Evolutionary conservation across 257 asterid species (phyloP), one percentile per base, ranked within the genome.

Genomic region (Solanum virginianum): DNA sequence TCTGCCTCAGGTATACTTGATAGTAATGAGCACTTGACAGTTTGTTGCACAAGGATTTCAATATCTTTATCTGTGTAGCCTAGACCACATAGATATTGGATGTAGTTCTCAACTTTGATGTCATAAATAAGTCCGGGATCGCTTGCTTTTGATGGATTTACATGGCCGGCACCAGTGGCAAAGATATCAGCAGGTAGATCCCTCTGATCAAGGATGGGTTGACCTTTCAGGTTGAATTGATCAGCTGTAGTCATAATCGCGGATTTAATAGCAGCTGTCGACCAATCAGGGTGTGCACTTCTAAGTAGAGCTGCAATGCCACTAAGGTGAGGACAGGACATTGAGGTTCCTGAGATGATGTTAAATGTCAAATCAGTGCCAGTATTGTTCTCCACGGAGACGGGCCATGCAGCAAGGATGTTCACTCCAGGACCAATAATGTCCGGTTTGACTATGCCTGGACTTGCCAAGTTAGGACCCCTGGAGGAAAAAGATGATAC

Each of bases 131-230:
- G 84, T 15, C 86, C 86, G 7, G 86, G 86, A 75, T 83, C 84
- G 8, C 39, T 87, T 4, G 93, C 93, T 32, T 71, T 79, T 8
- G 86, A 54, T 3, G 90, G 91, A 15, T 89, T 89, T 41, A 91
- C 90, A 26, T 89, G 93, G 77, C 93, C 93, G 3, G 91, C 71
- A 3, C 93, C 93, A 0, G 87, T 86, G 39, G 90, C 91, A 13
- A 89, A 89, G 4, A 87, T 14, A 69, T 63, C 69, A 6, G 90
- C 90, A 4, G 79, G 81, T 47, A 83, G 85, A 22, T 2, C 26
- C 81, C 75, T 83, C 10, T 86, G 22, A 26, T 75, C 86, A 39
- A 49, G 62, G 45, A 86, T 86, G 53, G 77, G 81, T 4, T 29
- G 18, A 14, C 43, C 51, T 2, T 70, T 22, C 15, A 83, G 81